Conservation (phyloP, 1,139 yeast genomes). For the Suhomyces chickasaworum region DNA sequence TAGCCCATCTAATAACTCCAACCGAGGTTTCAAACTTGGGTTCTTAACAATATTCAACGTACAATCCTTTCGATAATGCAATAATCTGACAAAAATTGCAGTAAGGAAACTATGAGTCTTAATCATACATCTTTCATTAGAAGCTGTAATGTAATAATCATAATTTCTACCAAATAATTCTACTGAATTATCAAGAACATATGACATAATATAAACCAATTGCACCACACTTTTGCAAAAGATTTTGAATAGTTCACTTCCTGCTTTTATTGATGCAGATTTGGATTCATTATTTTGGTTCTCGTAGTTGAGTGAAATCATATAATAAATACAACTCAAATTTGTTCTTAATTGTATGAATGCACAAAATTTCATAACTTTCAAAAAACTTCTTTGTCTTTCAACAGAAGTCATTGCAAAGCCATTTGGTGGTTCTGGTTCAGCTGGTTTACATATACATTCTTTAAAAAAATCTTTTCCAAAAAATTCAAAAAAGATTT, state of each 20-base stretch:
- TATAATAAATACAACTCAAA: constrained; percentile 46
- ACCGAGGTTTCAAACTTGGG: constrained; percentile 27
- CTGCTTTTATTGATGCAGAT: constrained; percentile 41
- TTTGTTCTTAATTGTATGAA: constrained; percentile 46
- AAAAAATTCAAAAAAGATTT: constrained; percentile 38
- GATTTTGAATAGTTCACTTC: constrained; percentile 47
- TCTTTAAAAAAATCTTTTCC: constrained; percentile 50
- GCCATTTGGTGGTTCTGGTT: constrained; percentile 17
- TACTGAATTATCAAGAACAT: constrained; percentile 47
- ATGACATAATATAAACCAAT: constrained; percentile 48
- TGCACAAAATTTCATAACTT: constrained; percentile 38
- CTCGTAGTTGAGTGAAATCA: constrained; percentile 48
- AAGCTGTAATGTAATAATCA: constrained; percentile 43
- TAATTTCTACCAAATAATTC: constrained; percentile 46
- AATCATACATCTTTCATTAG: constrained; percentile 46
- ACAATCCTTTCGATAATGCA: constrained; percentile 43
- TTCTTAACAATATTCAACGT: constrained; percentile 25
- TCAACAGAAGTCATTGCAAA: constrained; percentile 20
- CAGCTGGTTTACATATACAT: constrained; percentile 39
- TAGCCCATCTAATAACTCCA: constrained; percentile 39
- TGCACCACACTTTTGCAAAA: constrained; percentile 48
- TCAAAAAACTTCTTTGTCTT: constrained; percentile 20
- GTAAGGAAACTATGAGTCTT: constrained; percentile 46
- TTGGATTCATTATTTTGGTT: constrained; percentile 32
- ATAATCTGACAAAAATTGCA: constrained; percentile 43